These are phyloP conservation scores for Tilletia walkeri DNA, from an alignment of 1,284 basidiomycete species.

Conservation along the genomic window DNA sequence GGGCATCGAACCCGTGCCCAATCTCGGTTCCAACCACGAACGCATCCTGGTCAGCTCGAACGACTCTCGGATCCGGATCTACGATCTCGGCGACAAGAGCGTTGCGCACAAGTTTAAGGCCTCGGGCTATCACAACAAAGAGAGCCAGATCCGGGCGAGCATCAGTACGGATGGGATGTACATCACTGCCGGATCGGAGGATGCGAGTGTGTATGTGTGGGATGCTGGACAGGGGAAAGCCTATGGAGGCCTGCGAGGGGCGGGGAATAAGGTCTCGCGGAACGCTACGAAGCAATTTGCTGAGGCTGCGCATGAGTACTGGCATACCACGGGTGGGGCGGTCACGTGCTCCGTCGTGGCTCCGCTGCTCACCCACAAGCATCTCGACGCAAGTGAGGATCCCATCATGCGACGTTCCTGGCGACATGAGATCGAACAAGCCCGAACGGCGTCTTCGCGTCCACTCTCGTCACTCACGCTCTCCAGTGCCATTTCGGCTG, in stretches of 20 bases:
- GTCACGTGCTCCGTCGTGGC: slow-evolving; percentile 43
- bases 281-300: slow-evolving; percentile 14
- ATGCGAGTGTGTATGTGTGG: slow-evolving; percentile 52
- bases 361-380: slow-evolving; percentile 25
- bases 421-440: slow-evolving; percentile 19
- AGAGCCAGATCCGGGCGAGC: slow-evolving; percentile 53
- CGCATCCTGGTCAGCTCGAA: slow-evolving; percentile 56
- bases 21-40: slow-evolving; percentile 34
- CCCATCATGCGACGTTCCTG: slow-evolving; percentile 25
- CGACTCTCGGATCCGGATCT: slow-evolving; percentile 56
- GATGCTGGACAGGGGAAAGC: slow-evolving; percentile 23
- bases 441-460: slow-evolving; percentile 5
- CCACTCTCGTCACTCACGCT: background rate
- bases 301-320: slow-evolving; percentile 26
- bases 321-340: slow-evolving; percentile 31
- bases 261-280: slow-evolving; percentile 10
- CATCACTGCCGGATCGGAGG: slow-evolving; percentile 55
- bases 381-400: slow-evolving; percentile 30
- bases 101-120: slow-evolving; percentile 42
- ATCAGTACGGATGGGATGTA: slow-evolving; percentile 49
- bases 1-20: slow-evolving; percentile 44
- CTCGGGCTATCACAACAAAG: slow-evolving; percentile 37
- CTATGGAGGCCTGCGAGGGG: background rate
- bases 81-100: slow-evolving; percentile 44
- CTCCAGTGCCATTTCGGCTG: slow-evolving; percentile 17